Evolutionary conservation across 192 early-diverging fungal species (phyloP).

Genomic region (Backusella tuberculispora): DNA sequence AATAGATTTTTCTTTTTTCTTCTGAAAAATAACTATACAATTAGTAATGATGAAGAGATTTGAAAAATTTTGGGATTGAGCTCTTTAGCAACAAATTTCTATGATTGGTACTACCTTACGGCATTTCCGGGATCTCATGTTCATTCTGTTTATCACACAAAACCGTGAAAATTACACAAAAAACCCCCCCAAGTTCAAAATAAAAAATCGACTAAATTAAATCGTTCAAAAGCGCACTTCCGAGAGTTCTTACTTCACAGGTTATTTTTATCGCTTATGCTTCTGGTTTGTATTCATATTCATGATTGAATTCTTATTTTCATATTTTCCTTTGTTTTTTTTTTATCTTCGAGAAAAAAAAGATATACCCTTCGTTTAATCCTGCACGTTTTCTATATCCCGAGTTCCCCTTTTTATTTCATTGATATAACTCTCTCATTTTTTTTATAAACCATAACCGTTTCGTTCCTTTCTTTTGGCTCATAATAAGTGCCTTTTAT

Average conservation of each 20-base stretch:
- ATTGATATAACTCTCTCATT: too few species aligned
- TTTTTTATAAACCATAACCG: too few species aligned
- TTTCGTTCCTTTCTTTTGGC: too few species aligned
- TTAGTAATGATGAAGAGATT: background rate
- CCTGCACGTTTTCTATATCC: too few species aligned
- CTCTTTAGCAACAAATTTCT: background rate
- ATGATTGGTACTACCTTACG: background rate
- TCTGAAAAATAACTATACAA: background rate
- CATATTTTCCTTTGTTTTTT: background rate
- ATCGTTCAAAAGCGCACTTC: background rate
- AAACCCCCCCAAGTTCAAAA: background rate
- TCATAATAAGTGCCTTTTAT: too few species aligned
- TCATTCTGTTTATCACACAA: background rate
- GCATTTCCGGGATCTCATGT: background rate
- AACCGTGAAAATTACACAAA: background rate
- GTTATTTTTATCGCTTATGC: background rate
- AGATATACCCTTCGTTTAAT: too few species aligned
- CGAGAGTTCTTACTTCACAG: background rate
- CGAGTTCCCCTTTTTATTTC: too few species aligned
- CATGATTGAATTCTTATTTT: background rate
- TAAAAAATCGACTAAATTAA: constrained; percentile 1
- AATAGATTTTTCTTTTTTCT: background rate
- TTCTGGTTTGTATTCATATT: background rate
- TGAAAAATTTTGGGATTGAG: background rate
- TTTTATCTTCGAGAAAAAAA: background rate